Percentiles rank a stretch among this genome's conserved stretches.
These are phyloP conservation scores for Solanum rostratum DNA, from an alignment of 257 asterid species.

Conservation along the genomic window DNA sequence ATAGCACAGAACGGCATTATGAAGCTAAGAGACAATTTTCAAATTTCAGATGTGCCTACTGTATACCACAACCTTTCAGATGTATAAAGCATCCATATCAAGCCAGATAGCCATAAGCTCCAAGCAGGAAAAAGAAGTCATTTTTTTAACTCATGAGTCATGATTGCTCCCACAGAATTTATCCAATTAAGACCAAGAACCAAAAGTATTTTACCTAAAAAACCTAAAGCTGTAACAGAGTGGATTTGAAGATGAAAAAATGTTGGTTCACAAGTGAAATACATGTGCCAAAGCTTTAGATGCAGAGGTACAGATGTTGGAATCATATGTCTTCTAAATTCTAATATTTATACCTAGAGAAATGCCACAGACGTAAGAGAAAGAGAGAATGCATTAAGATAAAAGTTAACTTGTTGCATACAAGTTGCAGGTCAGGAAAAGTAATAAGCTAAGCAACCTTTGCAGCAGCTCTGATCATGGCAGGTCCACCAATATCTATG, in stretches of 20 bases:
- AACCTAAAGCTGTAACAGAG: neutral
- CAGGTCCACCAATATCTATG: constrained; percentile 97
- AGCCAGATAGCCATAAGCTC: neutral
- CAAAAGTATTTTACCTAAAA: neutral
- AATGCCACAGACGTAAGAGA: neutral
- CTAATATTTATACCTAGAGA: neutral
- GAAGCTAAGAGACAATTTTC: neutral
- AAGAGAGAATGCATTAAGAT: neutral
- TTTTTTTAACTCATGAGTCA: neutral
- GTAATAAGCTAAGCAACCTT: constrained; percentile 36
- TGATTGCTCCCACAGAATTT: neutral
- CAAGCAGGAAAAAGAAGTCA: neutral
- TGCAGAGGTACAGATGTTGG: neutral
- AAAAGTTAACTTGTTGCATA: neutral
- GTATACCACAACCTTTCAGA: neutral
- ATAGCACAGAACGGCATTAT: neutral
- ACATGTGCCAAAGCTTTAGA: neutral
- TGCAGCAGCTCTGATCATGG: constrained; percentile 99
- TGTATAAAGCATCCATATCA: neutral
- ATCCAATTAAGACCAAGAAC: neutral
- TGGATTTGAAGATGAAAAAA: neutral
- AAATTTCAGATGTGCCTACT: neutral
- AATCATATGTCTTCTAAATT: neutral
- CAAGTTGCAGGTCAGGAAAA: neutral
- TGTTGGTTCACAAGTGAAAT: neutral